A percentile compares a stretch with the other conserved stretches of the same genome.
These are phyloP conservation scores for Berkeleyomyces basicola DNA, from an alignment of 2,329 filamentous ascomycete species.

Conservation along the genomic window DNA sequence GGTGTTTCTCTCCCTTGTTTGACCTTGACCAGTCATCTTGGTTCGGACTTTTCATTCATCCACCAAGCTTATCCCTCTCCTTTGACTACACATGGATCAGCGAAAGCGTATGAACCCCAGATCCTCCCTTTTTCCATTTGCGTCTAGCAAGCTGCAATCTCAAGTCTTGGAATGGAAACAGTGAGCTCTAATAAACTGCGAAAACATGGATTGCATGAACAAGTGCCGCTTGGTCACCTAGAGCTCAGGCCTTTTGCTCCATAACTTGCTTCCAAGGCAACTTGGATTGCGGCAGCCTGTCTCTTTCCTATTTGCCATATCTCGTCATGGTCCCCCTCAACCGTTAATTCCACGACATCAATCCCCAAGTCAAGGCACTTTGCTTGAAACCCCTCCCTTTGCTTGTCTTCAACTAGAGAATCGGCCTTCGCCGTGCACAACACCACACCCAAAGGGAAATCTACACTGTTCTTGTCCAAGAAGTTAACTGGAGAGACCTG, in stretches of 20 bases:
- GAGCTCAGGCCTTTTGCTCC: background rate
- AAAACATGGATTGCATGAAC: too few species aligned
- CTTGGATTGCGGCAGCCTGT: background rate
- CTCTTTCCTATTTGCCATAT: conserved; percentile 7
- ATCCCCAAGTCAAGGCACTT: background rate
- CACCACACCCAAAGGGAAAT: background rate
- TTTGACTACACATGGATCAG: background rate
- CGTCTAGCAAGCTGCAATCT: background rate
- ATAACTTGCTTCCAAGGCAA: background rate
- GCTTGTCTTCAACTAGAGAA: conserved; percentile 7
- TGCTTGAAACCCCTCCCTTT: conserved; percentile 1
- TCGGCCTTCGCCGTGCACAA: conserved; percentile 1
- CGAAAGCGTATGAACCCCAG: background rate
- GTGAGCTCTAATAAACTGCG: too few species aligned
- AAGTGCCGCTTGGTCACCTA: background rate
- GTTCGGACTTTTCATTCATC: too few species aligned
- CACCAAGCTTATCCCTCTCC: background rate
- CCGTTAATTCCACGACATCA: background rate
- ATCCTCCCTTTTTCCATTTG: background rate
- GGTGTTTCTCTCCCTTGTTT: background rate
- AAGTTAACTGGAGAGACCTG: conserved; percentile 24
- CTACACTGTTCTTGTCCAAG: background rate
- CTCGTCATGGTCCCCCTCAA: conserved; percentile 6
- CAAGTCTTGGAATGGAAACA: too few species aligned
- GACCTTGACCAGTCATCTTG: background rate